phyloP scores from a whole-genome alignment of 2,329 filamentous ascomycete genomes.

The Penicillium palitans region DNA sequence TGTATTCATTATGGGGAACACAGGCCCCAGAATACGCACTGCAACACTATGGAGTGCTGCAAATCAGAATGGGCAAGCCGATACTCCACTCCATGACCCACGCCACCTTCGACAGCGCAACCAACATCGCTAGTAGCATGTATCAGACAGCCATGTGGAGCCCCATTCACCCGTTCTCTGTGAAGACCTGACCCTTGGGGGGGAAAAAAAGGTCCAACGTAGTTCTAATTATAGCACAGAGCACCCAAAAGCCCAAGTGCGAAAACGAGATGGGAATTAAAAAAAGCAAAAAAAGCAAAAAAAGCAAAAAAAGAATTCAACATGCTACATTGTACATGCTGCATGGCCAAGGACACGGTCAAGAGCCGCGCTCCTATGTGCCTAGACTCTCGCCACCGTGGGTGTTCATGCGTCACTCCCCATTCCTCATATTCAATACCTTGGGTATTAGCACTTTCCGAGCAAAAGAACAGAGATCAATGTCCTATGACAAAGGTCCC shows the following conservation, averaged over 20 bases:
- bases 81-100: slow-evolving; percentile 2
- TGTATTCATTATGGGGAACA: not conserved
- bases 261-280: not conserved
- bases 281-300: not conserved
- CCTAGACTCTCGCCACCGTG: not conserved
- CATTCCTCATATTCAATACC: not conserved
- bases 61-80: not conserved
- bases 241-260: not conserved
- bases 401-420: not conserved
- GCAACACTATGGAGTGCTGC: not conserved
- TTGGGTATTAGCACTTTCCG: too few relatives aligned
- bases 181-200: not conserved
- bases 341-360: not conserved
- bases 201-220: not conserved
- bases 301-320: not conserved
- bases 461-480: not conserved
- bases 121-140: not conserved
- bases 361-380: slow-evolving; percentile 2
- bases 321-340: not conserved
- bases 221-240: slow-evolving; percentile 5
- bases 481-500: not conserved
- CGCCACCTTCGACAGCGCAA: not conserved
- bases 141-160: slow-evolving; percentile 2
- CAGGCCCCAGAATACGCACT: not conserved
- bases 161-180: not conserved